Conservation (phyloP, 208 protist genomes). For the Trypanosomatidae sp. region DNA sequence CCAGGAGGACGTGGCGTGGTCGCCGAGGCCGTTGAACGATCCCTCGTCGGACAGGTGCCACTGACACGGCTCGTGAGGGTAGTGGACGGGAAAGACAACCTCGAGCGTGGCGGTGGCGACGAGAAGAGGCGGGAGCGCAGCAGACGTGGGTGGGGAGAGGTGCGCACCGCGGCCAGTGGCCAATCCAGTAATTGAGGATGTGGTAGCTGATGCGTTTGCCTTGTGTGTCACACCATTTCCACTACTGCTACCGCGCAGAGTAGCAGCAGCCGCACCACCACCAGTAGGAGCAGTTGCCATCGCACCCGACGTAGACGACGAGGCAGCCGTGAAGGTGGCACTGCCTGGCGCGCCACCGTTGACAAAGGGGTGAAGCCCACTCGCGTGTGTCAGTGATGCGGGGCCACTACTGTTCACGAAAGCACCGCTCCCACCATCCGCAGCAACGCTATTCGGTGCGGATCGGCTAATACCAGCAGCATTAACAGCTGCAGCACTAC, state of each 20-base stretch:
- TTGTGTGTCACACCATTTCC: too few species aligned
- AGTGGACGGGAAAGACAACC: slow-evolving; percentile 36
- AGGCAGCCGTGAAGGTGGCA: background rate
- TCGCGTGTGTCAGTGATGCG: too few species aligned
- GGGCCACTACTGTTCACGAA: background rate
- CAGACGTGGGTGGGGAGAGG: background rate
- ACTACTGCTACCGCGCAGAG: background rate
- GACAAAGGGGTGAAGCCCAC: background rate
- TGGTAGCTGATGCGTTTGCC: too few species aligned
- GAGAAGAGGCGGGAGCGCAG: background rate
- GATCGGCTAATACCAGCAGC: background rate
- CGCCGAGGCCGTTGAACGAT: slow-evolving; percentile 13
- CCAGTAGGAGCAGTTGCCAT: background rate
- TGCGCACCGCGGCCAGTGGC: too few species aligned
- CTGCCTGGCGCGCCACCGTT: background rate
- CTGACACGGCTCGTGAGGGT: slow-evolving; percentile 43
- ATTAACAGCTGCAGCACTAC: background rate
- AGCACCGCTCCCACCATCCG: too few species aligned
- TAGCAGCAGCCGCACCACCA: background rate
- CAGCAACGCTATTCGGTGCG: background rate
- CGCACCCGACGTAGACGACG: background rate
- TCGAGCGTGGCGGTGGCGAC: slow-evolving; percentile 33
- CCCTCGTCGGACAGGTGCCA: slow-evolving; percentile 41
- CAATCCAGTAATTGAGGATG: too few species aligned
- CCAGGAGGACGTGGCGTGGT: slow-evolving; percentile 24